Conservation (phyloP, 2,329 filamentous ascomycete genomes). For the Ophiostoma australiae region DNA sequence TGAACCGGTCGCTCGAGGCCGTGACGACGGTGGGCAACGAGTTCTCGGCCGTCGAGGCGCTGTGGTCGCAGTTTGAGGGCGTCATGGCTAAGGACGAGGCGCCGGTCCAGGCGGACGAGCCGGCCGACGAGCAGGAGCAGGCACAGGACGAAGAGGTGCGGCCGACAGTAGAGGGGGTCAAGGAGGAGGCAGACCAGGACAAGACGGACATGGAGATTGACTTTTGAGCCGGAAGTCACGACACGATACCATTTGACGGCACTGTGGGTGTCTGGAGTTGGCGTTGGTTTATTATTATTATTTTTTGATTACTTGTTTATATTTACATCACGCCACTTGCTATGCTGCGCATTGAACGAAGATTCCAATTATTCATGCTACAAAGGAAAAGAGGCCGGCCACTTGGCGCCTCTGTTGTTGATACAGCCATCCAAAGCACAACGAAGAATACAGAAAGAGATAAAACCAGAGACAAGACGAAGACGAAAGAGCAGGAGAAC, state of each 20-base stretch:
- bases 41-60: slow-evolving; percentile 90
- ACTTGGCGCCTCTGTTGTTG: slow-evolving; percentile 1
- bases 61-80: slow-evolving; percentile 96
- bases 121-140: not conserved
- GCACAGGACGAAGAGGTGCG: not conserved
- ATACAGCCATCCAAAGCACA: slow-evolving; percentile 16
- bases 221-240: not conserved
- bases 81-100: slow-evolving; percentile 69
- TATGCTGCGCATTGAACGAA: not conserved
- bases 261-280: not conserved
- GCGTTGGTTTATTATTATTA: not conserved
- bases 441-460: not conserved
- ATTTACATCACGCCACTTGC: not conserved
- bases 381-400: slow-evolving; percentile 1
- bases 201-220: slow-evolving; percentile 15
- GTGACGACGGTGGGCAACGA: slow-evolving; percentile 94
- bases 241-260: slow-evolving; percentile 7
- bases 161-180: not conserved
- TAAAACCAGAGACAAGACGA: not conserved
- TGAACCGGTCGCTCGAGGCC: slow-evolving; percentile 87
- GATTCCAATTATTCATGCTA: slow-evolving; percentile 17
- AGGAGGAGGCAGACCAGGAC: slow-evolving; percentile 8
- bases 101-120: slow-evolving; percentile 27
- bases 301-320: not conserved
- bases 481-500: not conserved